Conservation (phyloP, 139 green algal species). For the Deuterostichococcus epilithicus region DNA sequence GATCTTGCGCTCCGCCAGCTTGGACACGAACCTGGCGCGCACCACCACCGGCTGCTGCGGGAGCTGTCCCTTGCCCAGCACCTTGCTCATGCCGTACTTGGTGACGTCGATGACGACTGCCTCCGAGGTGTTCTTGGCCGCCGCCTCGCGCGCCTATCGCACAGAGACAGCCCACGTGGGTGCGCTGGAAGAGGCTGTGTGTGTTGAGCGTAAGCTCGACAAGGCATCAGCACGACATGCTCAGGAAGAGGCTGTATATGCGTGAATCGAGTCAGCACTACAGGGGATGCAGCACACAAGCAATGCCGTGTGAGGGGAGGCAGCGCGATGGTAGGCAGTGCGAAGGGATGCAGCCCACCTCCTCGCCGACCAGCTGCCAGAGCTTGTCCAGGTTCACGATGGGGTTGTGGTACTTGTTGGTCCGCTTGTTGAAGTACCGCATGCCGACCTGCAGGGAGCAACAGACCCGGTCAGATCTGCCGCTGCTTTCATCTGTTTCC, state of each 20-base stretch:
- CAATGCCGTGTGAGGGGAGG: neutral
- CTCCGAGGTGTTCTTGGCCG: conserved; percentile 67
- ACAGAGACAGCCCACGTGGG: neutral
- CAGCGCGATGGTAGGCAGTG: neutral
- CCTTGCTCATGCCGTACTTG: conserved; percentile 89
- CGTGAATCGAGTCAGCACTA: neutral
- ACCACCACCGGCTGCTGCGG: conserved; percentile 93
- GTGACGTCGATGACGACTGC: conserved; percentile 96
- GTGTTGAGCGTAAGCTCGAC: too few species aligned
- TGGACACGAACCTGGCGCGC: conserved; percentile 96
- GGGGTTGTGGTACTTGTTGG: conserved; percentile 94
- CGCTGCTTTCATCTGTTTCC: too few species aligned
- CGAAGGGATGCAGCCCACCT: conserved; percentile 42
- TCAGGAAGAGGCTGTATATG: neutral
- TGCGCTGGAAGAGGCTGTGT: neutral
- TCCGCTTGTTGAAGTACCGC: conserved; percentile 94
- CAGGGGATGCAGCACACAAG: neutral
- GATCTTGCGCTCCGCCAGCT: conserved; percentile 98
- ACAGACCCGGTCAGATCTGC: neutral
- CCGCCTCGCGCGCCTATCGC: conserved; percentile 59
- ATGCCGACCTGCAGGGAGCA: conserved; percentile 84
- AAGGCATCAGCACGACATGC: conserved; percentile 2
- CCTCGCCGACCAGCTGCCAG: conserved; percentile 86
- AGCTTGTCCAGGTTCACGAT: conserved; percentile 99
- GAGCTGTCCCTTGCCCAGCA: conserved; percentile 94